These are phyloP conservation scores for Alternaria gaisen DNA, from an alignment of 2,329 filamentous ascomycete species.

Conservation along the genomic window DNA sequence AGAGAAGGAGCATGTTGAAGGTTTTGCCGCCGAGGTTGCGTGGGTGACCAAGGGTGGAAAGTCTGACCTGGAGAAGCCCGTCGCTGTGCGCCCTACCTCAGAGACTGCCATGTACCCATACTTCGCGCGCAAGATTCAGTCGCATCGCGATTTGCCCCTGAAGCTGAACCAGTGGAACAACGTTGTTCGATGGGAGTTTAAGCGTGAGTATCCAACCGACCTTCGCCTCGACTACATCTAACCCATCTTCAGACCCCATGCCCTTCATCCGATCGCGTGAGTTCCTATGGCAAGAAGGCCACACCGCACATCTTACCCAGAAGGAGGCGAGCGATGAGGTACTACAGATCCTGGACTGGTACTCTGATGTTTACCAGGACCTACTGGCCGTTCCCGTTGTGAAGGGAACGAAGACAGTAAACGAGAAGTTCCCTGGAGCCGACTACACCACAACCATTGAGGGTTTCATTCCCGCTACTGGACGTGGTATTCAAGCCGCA, in stretches of 20 bases:
- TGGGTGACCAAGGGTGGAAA: slow-evolving; percentile 93
- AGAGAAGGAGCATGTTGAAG: slow-evolving; percentile 97
- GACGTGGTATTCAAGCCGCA: slow-evolving; percentile 93
- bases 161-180: slow-evolving; percentile 99
- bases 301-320: slow-evolving; percentile 89
- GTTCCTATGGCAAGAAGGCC: slow-evolving; percentile 98
- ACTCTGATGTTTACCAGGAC: slow-evolving; percentile 90
- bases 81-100: slow-evolving; percentile 73
- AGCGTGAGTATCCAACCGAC: slow-evolving; percentile 58
- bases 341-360: slow-evolving; percentile 89
- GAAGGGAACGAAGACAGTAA: slow-evolving; percentile 92
- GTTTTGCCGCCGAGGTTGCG: slow-evolving; percentile 90
- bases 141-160: slow-evolving; percentile 91
- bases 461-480: slow-evolving; percentile 94
- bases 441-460: slow-evolving; percentile 97
- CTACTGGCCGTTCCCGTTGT: slow-evolving; percentile 95
- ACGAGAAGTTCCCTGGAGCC: slow-evolving; percentile 97
- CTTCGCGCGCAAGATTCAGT: slow-evolving; percentile 96
- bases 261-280: slow-evolving; percentile 86
- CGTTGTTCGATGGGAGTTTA: slow-evolving; percentile 95
- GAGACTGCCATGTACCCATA: slow-evolving; percentile 94
- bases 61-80: slow-evolving; percentile 85
- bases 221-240: background rate
- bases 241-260: slow-evolving; percentile 57
- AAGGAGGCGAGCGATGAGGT: slow-evolving; percentile 85